A percentile compares a stretch with the other conserved stretches of the same genome.
These are phyloP conservation scores for Litsea cubeba DNA, from an alignment of 164 flowering plant genomes.

Conservation along the genomic window DNA sequence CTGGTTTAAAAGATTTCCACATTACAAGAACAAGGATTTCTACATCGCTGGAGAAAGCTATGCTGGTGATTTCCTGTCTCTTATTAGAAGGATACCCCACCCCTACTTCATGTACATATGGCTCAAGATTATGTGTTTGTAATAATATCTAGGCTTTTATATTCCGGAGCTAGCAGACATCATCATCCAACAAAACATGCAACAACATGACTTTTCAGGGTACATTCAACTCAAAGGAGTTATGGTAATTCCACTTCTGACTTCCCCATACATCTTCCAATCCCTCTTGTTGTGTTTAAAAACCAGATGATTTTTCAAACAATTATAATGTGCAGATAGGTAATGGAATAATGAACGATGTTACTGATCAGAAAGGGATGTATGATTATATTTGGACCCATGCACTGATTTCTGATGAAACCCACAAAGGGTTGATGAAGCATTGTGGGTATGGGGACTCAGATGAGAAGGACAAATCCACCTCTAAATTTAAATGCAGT, in stretches of 20 bases:
- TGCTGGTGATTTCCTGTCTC: neutral
- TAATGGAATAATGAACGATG: neutral
- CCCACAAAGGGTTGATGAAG: neutral
- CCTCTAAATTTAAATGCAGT: neutral
- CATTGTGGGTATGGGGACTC: neutral
- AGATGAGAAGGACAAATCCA: neutral
- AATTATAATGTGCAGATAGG: conserved; percentile 4
- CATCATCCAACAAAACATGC: conserved; percentile 3
- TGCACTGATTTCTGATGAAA: conserved; percentile 64
- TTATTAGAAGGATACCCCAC: too few relatives aligned
- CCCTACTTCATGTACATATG: too few relatives aligned
- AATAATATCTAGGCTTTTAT: neutral
- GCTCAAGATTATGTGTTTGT: too few relatives aligned
- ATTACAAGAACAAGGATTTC: conserved; percentile 3
- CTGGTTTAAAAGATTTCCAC: conserved; percentile 10
- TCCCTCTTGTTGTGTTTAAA: neutral
- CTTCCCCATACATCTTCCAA: neutral
- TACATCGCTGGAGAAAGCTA: conserved; percentile 12
- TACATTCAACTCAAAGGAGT: conserved; percentile 1
- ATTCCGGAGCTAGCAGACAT: conserved; percentile 6
- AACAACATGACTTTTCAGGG: neutral
- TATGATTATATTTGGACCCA: conserved; percentile 70
- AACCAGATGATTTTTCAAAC: neutral
- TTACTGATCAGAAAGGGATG: conserved; percentile 55
- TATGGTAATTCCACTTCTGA: neutral